Percentiles rank a stretch among this genome's conserved stretches.
Conservation (phyloP, 306 rosid genomes). For the Prunus persica region Prunus_persica_NCBIv2 NC_034013.1:13940001-13940500, state of each 20-base stretch:
- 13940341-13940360: slow-evolving; percentile 78
- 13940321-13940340: slow-evolving; percentile 16
- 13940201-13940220: background rate
- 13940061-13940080: background rate
- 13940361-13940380: slow-evolving; percentile 66
- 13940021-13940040: background rate
- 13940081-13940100: background rate
- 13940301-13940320: slow-evolving; percentile 6
- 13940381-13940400: slow-evolving; percentile 80
- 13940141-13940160: background rate
- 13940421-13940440: slow-evolving; percentile 85
- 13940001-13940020: background rate
- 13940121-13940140: background rate
- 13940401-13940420: slow-evolving; percentile 93
- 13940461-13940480: slow-evolving; percentile 57
- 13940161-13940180: background rate
- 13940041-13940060: background rate
- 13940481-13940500: slow-evolving; percentile 23
- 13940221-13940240: background rate
- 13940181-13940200: background rate
- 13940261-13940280: background rate
- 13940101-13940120: background rate
- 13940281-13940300: background rate
- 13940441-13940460: slow-evolving; percentile 85
- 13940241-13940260: background rate